Base-by-base conservation (phyloP, 208 protist species). In the Leptomonas pyrrhocoris region DNA sequence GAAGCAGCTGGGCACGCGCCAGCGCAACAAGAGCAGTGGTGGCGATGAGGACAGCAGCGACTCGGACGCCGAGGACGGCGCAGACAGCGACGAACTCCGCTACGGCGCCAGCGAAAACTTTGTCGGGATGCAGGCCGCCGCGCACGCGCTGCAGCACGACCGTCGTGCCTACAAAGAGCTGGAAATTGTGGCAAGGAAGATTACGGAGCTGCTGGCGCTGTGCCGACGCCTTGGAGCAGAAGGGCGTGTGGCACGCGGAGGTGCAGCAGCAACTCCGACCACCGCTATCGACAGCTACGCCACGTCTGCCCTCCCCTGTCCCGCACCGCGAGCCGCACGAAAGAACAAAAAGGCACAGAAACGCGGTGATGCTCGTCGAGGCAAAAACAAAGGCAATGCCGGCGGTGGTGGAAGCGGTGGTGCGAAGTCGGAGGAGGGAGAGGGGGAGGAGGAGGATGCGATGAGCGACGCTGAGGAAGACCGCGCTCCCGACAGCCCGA, bases 91-190 rank as follows among this genome's bases (percentile, higher is more conserved):
- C 11, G 73, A 65, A 5, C 38, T 79, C 46, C 53, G 71, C 19
- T 94, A 91, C 74, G 74, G 66, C 30, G 48, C 57, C 15, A 75
- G 61, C 9, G 83, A 86, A 19, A 88, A 90, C 67, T 95, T 96
- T 51, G 86, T 87, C 43, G 91, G 91, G 0, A 92, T 89, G 82
- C 72, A 68, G 28, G 85, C 90, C 48, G 88, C 85, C 3, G 80
- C 89, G 71, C 63, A 73, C 34, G 59, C 75, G 13, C 60, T 94
- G 23, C 76, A 86, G 62, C 73, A 79, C 6, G 86, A 81, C 34
- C 56, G 67, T 40, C 75, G 83, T 18, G 80, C 77, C 25, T 69
- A 86, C 67, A 80, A 81, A 53, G 90, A 93, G 74, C 69, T 94
- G 3, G 54, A 79, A 50, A 80, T 84, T 36, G 90, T 97, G 11